Evolutionary conservation across 225 moss, liverwort and hornwort genomes (phyloP).

Genomic region (Sphagnum tenellum): DNA sequence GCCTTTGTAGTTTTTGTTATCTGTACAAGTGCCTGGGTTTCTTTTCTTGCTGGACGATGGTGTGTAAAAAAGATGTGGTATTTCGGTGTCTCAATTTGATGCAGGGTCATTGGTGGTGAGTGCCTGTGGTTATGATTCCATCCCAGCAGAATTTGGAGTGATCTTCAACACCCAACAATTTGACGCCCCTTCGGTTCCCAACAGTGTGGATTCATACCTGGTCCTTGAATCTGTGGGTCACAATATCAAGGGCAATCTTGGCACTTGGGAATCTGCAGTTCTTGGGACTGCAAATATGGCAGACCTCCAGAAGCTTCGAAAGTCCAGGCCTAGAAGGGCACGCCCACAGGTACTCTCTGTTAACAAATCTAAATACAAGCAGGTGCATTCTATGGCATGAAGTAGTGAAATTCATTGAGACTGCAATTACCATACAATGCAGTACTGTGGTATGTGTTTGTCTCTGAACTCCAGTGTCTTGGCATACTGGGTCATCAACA

Average conservation of each 20-base stretch:
- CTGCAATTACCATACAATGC: no score
- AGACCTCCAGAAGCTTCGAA: slow-evolving; percentile 51
- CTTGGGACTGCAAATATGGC: slow-evolving; percentile 53
- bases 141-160: slow-evolving; percentile 81
- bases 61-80: no score
- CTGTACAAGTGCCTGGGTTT: no score
- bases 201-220: slow-evolving; percentile 75
- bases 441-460: no score
- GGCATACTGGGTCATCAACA: no score
- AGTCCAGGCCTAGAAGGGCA: slow-evolving; percentile 63
- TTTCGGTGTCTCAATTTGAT: neutral
- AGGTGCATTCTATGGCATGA: neutral
- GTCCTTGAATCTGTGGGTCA: slow-evolving; percentile 27
- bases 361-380: no score
- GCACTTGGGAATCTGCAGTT: slow-evolving; percentile 84
- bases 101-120: slow-evolving; percentile 76
- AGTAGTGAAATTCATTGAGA: neutral
- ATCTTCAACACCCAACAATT: slow-evolving; percentile 74
- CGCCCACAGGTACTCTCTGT: slow-evolving; percentile 47
- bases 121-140: slow-evolving; percentile 83
- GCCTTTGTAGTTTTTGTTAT: no score
- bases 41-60: no score
- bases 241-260: slow-evolving; percentile 54
- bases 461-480: no score
- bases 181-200: slow-evolving; percentile 46